phyloP scores from a whole-genome alignment of 2,329 filamentous ascomycete genomes.

The Verticillium tricorpus region DNA sequence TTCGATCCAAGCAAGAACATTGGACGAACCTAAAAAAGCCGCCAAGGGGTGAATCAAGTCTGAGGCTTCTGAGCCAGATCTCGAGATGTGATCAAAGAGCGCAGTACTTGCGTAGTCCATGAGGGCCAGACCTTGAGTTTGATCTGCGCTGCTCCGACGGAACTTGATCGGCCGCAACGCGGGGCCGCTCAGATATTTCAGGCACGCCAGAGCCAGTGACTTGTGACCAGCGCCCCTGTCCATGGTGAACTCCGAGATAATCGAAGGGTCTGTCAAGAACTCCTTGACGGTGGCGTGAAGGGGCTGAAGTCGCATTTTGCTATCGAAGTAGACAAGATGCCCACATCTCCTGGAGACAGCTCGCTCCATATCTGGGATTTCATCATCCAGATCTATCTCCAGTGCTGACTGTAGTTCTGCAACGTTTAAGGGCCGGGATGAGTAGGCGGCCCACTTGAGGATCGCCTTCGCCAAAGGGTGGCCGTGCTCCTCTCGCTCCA shows the following conservation, averaged over 20 bases:
- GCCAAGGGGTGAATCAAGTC: not conserved
- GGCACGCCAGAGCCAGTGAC: not conserved
- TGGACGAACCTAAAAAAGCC: not conserved
- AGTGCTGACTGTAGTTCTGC: not conserved
- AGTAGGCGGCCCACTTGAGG: not conserved
- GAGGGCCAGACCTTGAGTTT: not conserved
- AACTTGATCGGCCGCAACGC: not conserved
- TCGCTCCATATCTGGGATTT: not conserved
- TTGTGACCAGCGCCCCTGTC: not conserved
- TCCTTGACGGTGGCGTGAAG: not conserved
- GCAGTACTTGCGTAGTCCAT: not conserved
- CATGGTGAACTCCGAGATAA: not conserved
- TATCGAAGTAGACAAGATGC: not conserved
- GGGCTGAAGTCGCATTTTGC: not conserved
- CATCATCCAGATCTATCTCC: not conserved
- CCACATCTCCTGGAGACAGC: not conserved
- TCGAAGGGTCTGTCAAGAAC: not conserved
- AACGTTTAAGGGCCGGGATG: not conserved
- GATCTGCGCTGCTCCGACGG: not conserved
- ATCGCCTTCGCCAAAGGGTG: not conserved
- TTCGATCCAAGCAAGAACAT: not conserved
- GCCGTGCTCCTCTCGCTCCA: not conserved
- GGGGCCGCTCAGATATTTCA: not conserved
- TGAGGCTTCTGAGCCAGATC: not conserved
- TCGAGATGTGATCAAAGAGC: not conserved